These are phyloP conservation scores for Corniculantispora saksenae DNA, from an alignment of 2,329 filamentous ascomycete species.

Conservation along the genomic window DNA sequence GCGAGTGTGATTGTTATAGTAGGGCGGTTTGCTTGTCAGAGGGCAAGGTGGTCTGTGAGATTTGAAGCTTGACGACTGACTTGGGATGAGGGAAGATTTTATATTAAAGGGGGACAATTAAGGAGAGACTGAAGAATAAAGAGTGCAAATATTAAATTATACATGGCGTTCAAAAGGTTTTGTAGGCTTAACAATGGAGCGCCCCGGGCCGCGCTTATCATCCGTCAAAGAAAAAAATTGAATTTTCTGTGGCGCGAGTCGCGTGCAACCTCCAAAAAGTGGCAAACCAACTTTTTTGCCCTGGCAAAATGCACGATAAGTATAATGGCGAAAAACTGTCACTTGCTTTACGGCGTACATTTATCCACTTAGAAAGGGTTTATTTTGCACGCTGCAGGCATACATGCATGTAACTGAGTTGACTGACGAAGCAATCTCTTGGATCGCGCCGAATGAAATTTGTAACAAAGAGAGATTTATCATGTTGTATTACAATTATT, in stretches of 20 bases:
- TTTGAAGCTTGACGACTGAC: neutral
- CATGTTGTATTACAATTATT: no score
- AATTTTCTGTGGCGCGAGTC: slow-evolving; percentile 5
- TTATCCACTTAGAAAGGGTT: neutral
- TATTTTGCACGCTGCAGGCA: neutral
- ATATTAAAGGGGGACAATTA: neutral
- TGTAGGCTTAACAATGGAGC: neutral
- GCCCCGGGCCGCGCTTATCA: neutral
- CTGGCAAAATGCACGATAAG: neutral
- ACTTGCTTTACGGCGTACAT: neutral
- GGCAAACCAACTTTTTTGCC: neutral
- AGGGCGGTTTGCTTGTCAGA: neutral
- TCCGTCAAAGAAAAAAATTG: neutral
- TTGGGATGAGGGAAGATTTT: neutral
- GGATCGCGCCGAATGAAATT: no score
- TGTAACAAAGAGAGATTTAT: no score
- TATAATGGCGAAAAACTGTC: neutral
- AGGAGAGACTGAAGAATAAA: neutral
- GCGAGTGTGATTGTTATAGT: neutral
- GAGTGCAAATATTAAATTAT: neutral
- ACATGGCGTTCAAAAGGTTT: neutral
- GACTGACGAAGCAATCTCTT: no score
- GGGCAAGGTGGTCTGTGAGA: neutral
- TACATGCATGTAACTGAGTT: neutral
- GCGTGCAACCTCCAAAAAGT: slow-evolving; percentile 1